Conservation (phyloP, 768 basidiomycete genomes). For the Chalciporus pseudorubinellus region DNA sequence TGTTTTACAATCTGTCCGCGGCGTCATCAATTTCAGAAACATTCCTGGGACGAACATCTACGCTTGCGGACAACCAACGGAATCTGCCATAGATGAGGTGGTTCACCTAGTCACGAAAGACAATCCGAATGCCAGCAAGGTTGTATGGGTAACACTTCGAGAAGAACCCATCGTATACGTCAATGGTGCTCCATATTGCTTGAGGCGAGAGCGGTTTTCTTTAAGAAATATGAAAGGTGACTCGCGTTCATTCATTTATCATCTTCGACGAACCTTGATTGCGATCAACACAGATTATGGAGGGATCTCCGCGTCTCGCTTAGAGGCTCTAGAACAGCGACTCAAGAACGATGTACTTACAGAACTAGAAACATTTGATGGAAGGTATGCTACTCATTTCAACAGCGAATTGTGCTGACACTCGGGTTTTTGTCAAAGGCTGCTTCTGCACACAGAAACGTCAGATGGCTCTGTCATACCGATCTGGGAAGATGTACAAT, state of each 20-base stretch:
- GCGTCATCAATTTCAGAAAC: conserved; percentile 93
- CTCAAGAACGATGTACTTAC: conserved; percentile 83
- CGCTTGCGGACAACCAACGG: conserved; percentile 89
- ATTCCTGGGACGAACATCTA: conserved; percentile 80
- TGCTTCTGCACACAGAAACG: conserved; percentile 89
- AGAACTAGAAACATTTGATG: conserved; percentile 81
- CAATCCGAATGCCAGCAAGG: conserved; percentile 57
- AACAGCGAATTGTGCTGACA: neutral
- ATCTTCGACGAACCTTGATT: neutral
- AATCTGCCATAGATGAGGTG: conserved; percentile 81
- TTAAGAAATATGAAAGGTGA: conserved; percentile 92
- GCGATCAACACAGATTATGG: conserved; percentile 68
- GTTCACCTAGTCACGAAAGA: conserved; percentile 58
- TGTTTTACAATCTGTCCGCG: conserved; percentile 70
- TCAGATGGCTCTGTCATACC: conserved; percentile 86
- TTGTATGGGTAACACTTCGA: conserved; percentile 91
- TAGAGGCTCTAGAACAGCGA: conserved; percentile 89
- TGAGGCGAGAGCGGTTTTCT: conserved; percentile 80
- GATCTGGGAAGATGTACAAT: conserved; percentile 87
- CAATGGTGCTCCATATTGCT: conserved; percentile 89
- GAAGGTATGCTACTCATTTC: conserved; percentile 50
- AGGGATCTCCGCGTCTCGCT: conserved; percentile 85
- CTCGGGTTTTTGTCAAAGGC: conserved; percentile 35
- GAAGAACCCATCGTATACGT: conserved; percentile 92
- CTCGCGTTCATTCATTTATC: neutral